Base-by-base conservation (phyloP, 2,329 filamentous ascomycete genomes). In the Penicillium sp. region DNA sequence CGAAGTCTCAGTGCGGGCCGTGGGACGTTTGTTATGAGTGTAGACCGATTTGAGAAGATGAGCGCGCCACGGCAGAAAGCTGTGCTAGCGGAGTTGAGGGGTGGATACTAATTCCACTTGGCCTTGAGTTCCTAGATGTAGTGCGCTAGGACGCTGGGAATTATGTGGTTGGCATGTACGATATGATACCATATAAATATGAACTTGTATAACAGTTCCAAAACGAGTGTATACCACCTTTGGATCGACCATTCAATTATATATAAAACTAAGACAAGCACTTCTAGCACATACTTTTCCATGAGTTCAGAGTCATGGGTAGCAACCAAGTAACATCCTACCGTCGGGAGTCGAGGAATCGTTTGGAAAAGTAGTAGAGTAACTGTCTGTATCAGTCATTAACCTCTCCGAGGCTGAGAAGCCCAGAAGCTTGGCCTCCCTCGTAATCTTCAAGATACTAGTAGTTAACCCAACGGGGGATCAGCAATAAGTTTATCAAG, bases 1-100 rank as follows among this genome's bases (percentile, higher is more conserved):
- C 84, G 95, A 56, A 93, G 92, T 77, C 85, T 97, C 81, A 99
- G 94, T 3, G 91, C 90, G 3, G 95, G 95, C 0, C 84, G 95
- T 59, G 90, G 89, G 0, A 91, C 89, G 1, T 92, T 91, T 74
- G 86, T 91, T 5, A 92, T 92, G 90, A 85, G 80, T 64, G 86
- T 91, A 52, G 89, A 91, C 79, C 83, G 84, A 44, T 92, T 91
- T 75, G 89, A 91, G 79, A 84, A 82, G 71, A 87, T 92, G 82
- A 84, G 82, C 46, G 79, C 79, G 46, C 85, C 85, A 71, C 79
- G 89, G 71, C 85, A 88, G 73, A 86, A 82, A 72, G 83, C 80
- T 41, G 83, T 87, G 26, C 67, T 88, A 67, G 72, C 75, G 21
- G 80, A 81, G 58, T 62, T 83, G 58, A 73, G 75, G 46, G 80